A percentile compares a stretch with the other conserved stretches of the same genome.
Evolutionary conservation across 176 grass and related monocot species (phyloP).

Genomic region (Lolium perenne): DNA sequence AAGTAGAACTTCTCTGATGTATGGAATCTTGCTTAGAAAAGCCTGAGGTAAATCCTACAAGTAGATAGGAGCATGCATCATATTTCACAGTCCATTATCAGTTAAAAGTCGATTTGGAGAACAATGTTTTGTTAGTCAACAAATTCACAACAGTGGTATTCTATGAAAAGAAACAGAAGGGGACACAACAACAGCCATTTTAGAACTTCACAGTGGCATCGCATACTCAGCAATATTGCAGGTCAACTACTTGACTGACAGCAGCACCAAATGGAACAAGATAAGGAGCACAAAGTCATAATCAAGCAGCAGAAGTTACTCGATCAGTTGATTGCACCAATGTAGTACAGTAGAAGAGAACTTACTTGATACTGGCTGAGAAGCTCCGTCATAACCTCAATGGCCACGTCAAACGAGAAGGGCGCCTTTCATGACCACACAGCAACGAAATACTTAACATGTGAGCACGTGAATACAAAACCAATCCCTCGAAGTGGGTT

Average conservation of each 20-base stretch:
- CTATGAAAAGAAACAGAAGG: slow-evolving; percentile 10
- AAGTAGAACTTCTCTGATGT: slow-evolving; percentile 87
- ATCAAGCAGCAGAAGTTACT: slow-evolving; percentile 35
- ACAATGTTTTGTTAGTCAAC: neutral
- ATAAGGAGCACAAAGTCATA: slow-evolving; percentile 25
- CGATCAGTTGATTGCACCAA: slow-evolving; percentile 4
- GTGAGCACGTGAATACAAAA: slow-evolving; percentile 50
- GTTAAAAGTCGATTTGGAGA: neutral
- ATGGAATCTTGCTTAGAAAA: slow-evolving; percentile 81
- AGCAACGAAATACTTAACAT: slow-evolving; percentile 39
- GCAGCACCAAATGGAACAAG: slow-evolving; percentile 7
- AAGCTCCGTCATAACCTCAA: slow-evolving; percentile 93
- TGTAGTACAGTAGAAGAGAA: slow-evolving; percentile 33
- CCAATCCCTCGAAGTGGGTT: neutral
- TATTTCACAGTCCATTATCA: slow-evolving; percentile 4
- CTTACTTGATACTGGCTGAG: slow-evolving; percentile 87
- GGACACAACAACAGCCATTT: neutral
- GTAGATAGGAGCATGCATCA: slow-evolving; percentile 35
- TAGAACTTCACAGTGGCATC: neutral
- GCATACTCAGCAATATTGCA: neutral
- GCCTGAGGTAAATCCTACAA: slow-evolving; percentile 75
- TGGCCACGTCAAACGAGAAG: slow-evolving; percentile 85
- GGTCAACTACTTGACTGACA: neutral
- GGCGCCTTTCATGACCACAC: slow-evolving; percentile 55
- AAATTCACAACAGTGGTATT: neutral